Conservation (phyloP, 73 alveolate genomes). For the Symbiodinium pilosum region DNA sequence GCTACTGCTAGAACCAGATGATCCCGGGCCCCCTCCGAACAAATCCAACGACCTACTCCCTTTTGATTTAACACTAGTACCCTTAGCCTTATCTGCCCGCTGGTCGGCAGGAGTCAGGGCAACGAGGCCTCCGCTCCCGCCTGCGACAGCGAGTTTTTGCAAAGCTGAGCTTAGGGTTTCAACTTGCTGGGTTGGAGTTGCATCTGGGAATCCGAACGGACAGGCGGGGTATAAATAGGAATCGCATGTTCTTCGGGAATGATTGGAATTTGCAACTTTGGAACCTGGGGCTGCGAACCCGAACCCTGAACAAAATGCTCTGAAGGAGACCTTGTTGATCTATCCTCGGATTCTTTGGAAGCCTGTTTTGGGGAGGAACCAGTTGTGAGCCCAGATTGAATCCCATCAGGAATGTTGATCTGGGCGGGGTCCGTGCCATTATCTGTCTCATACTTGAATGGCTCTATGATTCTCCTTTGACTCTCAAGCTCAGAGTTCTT, state of each 20-base stretch:
- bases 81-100: neutral
- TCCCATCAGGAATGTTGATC: neutral
- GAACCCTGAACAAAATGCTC: neutral
- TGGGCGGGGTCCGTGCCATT: neutral
- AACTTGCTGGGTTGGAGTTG: conserved; percentile 3
- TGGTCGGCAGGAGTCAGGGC: neutral
- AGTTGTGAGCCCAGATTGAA: neutral
- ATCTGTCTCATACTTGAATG: neutral
- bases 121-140: neutral
- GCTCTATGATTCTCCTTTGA: neutral
- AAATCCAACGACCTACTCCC: neutral
- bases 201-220: neutral
- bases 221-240: neutral
- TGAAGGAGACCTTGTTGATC: conserved; percentile 10
- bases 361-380: neutral
- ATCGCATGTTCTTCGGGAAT: neutral
- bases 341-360: neutral
- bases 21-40: neutral
- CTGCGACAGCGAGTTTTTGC: neutral
- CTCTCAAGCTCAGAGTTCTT: neutral
- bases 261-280: neutral
- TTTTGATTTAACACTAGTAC: neutral
- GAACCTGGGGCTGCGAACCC: neutral
- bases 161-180: neutral
- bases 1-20: neutral